Base-by-base conservation (phyloP, 164 flowering plant species). In the Brasenia schreberi region DNA sequence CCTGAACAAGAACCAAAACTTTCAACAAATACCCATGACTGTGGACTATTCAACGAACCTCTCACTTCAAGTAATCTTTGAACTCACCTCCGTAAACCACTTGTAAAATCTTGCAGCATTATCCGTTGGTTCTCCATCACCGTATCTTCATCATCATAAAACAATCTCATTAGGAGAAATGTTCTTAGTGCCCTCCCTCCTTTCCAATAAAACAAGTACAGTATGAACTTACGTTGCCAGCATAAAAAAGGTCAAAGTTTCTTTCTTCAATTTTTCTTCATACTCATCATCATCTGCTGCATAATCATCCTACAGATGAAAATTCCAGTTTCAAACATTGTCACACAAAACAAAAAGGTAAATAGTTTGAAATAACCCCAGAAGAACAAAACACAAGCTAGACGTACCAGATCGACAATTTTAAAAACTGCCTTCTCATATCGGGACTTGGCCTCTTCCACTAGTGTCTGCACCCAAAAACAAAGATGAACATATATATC, bases 81-180 rank as follows among this genome's bases (percentile, higher is more conserved):
- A 69, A 7, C 61, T 45, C 62, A 70, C 73, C 73, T 71, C 73
- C 9, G 63, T 63, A 52, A 71, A 90, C 98, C 98, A 93, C 71
- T 93, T 93, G 64, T 87, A 93, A 71, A 93, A 93, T 68, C 94
- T 83, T 0, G 98, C 98, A 4, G 97, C 94, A 79, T 90, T 93
- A 64, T 93, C 98, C 0, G 98, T 93, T n/a, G 98, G 98, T 72
- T 93, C 98, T 69, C 98, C 98, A 77, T 89, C 96, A 68, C 96
- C 96, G 73, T 89, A 89, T 67, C 96, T 89, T 68, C 70, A 81
- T 33, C 7, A 63, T 65, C 68, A 58, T 45, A 19, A 18, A 2
- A 42, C 3, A 64, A 64, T n/a, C 43, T 23, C n/a, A 17, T 61
- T 23, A 18, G 63, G n/a, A 61, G 39, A 14, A 6, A 49, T 49